Evolutionary conservation across 768 basidiomycete genomes (phyloP), one percentile per base, ranked within the genome.

Genomic region (Boletus subparvulus): DNA sequence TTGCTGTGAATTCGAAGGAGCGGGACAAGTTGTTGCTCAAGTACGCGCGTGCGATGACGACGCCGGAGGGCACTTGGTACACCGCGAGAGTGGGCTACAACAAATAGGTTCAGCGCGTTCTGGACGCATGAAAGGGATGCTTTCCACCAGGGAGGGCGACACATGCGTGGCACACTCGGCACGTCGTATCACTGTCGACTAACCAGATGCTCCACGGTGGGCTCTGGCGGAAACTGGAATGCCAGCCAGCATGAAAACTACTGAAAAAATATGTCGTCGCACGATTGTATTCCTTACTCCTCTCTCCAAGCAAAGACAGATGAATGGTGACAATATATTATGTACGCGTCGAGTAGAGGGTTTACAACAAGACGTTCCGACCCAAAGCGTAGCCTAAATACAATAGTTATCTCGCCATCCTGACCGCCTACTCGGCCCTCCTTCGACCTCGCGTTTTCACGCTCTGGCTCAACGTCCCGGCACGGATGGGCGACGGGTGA

Each of bases 1-100:
- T 97, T 53, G 87, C 87, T 0, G 77, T 94, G n/a, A 86, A 92
- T 66, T 74, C 77, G 9, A 96, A 97, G 71, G 92, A 92, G 66
- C 79, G 90, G 40, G 95, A 98, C 68, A 93, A 87, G 69, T 68
- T 96, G 59, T 74, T 97, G 39, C 81, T 92, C 42, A 98, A 94
- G 74, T 91, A 88, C 65, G 91, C 91, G 36, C 78, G 95, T 45
- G 83, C 90, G 3, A 80, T 86, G 42, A 90, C 87, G 50, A 87
- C 90, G 50, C 65, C 78, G 0, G 77, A 82, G 12, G 88, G 87
- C 0, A 69, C 83, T 36, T 90, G 84, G 81, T 96, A 93, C 70
- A 90, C 87, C 2, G 80, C 88, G 1, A 76, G 89, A 60, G 81
- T 79, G 32, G 83, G 83, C 64, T 85, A 85, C 65, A 82, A 73